Conservation (phyloP, 164 flowering plant genomes). For the Malania oleifera region DNA sequence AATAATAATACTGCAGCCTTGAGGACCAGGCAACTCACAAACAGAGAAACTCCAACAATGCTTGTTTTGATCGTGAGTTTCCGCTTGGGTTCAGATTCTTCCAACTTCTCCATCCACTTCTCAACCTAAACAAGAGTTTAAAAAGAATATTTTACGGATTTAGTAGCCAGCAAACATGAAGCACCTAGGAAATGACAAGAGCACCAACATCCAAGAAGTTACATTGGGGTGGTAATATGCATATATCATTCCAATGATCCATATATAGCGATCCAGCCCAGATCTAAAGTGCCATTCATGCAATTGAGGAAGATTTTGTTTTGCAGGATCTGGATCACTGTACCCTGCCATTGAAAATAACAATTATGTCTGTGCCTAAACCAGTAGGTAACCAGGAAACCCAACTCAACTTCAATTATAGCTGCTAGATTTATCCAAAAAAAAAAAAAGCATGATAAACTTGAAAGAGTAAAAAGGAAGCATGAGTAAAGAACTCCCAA, state of each 20-base stretch:
- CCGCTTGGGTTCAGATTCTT: constrained; percentile 74
- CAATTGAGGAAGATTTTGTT: constrained; percentile 67
- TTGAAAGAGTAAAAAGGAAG: too few relatives aligned
- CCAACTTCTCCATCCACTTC: constrained; percentile 93
- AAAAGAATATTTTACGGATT: constrained; percentile 4
- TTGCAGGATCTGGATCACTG: constrained; percentile 63
- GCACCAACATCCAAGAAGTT: constrained; percentile 22
- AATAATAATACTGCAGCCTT: background rate
- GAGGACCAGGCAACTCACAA: constrained; percentile 47
- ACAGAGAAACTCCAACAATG: constrained; percentile 51
- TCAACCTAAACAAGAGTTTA: constrained; percentile 64
- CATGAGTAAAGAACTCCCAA: too few relatives aligned
- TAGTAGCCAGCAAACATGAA: background rate
- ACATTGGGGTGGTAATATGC: constrained; percentile 95
- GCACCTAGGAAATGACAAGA: background rate
- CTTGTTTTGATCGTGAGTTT: constrained; percentile 58
- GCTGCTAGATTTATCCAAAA: too few relatives aligned
- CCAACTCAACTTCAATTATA: constrained; percentile 1
- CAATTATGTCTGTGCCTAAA: background rate
- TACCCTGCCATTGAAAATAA: constrained; percentile 41
- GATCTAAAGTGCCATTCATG: constrained; percentile 99
- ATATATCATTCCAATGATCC: constrained; percentile 98
- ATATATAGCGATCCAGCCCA: constrained; percentile 96
- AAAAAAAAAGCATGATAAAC: too few relatives aligned
- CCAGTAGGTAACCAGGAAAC: background rate